These are phyloP conservation scores for Acephala macrosclerotiorum DNA, from an alignment of 2,329 filamentous ascomycete genomes.

Conservation along the genomic window DNA sequence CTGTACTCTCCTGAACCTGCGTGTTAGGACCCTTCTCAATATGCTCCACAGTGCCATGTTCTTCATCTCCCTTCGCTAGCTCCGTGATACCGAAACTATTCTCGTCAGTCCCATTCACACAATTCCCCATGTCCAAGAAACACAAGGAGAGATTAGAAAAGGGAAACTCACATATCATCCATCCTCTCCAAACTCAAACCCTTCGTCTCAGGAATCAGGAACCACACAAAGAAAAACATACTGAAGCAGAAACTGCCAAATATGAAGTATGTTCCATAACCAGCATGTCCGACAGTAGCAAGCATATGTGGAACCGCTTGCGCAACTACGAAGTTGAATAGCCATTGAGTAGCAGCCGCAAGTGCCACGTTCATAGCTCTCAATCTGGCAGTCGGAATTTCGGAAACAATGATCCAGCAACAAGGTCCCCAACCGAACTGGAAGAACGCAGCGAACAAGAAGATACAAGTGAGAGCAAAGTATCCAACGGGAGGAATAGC, in stretches of 20 bases:
- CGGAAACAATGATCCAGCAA: constrained; percentile 75
- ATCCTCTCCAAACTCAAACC: constrained; percentile 64
- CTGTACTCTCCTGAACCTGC: constrained; percentile 29
- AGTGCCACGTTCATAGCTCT: constrained; percentile 73
- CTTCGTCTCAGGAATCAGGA: constrained; percentile 70
- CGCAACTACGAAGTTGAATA: constrained; percentile 78
- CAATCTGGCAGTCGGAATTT: constrained; percentile 73
- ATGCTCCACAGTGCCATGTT: constrained; percentile 13
- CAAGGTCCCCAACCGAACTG: constrained; percentile 74
- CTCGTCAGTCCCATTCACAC: constrained; percentile 45
- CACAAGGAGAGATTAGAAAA: background rate
- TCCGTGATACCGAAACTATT: constrained; percentile 69
- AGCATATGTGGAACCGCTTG: constrained; percentile 74
- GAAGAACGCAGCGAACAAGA: constrained; percentile 75
- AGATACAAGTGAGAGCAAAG: constrained; percentile 74
- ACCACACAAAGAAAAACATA: constrained; percentile 54
- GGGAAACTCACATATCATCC: constrained; percentile 33
- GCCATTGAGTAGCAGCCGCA: constrained; percentile 73
- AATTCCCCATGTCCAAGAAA: constrained; percentile 10
- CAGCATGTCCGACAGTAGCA: constrained; percentile 54
- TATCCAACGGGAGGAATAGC: constrained; percentile 72
- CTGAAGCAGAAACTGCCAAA: constrained; percentile 70
- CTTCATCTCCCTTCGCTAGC: constrained; percentile 43
- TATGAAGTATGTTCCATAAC: constrained; percentile 70
- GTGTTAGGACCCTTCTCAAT: constrained; percentile 20